Evolutionary conservation across 2,329 filamentous ascomycete species (phyloP).

Genomic region (Bipolaris cookei): DNA sequence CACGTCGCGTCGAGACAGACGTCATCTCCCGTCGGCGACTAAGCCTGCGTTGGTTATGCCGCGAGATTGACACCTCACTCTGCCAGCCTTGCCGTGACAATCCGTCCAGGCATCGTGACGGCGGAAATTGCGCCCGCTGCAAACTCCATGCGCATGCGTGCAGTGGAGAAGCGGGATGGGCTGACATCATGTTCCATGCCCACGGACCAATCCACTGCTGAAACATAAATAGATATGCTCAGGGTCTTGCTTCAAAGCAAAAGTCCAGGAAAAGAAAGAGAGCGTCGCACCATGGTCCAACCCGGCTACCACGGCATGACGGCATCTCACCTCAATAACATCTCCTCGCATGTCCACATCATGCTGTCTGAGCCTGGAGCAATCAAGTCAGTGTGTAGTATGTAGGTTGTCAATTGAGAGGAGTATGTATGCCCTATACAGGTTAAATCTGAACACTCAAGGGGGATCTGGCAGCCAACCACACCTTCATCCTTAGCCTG

Average conservation of each 20-base stretch:
- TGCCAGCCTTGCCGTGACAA: constrained; percentile 12
- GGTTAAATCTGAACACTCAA: background rate
- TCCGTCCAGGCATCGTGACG: background rate
- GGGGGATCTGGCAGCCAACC: background rate
- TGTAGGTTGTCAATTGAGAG: too few species aligned
- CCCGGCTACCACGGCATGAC: background rate
- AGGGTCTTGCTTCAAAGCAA: constrained; percentile 19
- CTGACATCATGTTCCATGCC: constrained; percentile 35
- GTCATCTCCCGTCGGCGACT: constrained; percentile 23
- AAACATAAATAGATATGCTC: constrained; percentile 18
- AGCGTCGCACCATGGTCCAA: constrained; percentile 23
- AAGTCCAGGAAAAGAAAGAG: constrained; percentile 16
- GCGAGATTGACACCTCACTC: constrained; percentile 34
- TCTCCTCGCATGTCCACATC: constrained; percentile 3
- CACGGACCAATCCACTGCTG: constrained; percentile 18
- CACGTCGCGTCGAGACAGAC: constrained; percentile 8
- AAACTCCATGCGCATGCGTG: background rate
- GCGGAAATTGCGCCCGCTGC: background rate
- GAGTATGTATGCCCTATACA: background rate
- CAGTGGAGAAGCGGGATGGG: background rate
- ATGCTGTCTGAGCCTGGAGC: background rate
- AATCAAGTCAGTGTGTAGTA: too few species aligned
- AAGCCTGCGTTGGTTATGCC: constrained; percentile 29
- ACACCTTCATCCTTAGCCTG: background rate
- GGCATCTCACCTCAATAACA: constrained; percentile 5